Conservation (phyloP, 2,329 filamentous ascomycete species). For the Sporothrix schenckii region DNA sequence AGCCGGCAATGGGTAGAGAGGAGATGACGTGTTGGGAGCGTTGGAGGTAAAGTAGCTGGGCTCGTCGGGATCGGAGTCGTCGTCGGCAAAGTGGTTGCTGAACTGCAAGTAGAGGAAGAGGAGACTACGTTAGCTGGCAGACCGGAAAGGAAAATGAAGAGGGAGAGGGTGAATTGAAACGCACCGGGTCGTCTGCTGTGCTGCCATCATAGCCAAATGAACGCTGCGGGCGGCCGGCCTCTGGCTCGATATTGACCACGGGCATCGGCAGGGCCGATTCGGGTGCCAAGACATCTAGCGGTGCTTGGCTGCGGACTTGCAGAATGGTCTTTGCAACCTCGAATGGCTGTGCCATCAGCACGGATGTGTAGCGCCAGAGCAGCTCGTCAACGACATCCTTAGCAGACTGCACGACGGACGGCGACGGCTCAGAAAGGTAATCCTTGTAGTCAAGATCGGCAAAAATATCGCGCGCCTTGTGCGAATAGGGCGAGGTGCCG, state of each 20-base stretch:
- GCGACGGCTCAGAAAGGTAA: slow-evolving; percentile 76
- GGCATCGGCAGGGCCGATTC: slow-evolving; percentile 37
- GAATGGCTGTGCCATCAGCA: slow-evolving; percentile 91
- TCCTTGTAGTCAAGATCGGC: slow-evolving; percentile 91
- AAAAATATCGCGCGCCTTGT: slow-evolving; percentile 79
- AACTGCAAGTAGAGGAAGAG: background rate
- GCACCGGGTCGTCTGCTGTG: background rate
- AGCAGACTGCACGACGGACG: slow-evolving; percentile 72
- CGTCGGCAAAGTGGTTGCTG: slow-evolving; percentile 52
- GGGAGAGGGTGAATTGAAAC: background rate
- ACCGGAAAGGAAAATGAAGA: background rate
- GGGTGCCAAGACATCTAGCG: slow-evolving; percentile 45
- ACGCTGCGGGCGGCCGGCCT: background rate
- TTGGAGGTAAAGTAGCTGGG: slow-evolving; percentile 81
- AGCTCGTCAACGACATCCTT: slow-evolving; percentile 81
- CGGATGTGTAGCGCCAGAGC: slow-evolving; percentile 87
- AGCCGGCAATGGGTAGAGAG: slow-evolving; percentile 45
- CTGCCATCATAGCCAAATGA: background rate
- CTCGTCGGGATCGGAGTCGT: slow-evolving; percentile 74
- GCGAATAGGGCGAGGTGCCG: slow-evolving; percentile 53
- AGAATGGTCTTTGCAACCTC: slow-evolving; percentile 94
- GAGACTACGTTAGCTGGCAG: background rate
- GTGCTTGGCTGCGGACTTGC: slow-evolving; percentile 69
- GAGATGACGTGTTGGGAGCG: slow-evolving; percentile 58
- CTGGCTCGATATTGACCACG: slow-evolving; percentile 19